Conservation (phyloP, 441 rosid genomes). For the Mallotus japonicus region DNA sequence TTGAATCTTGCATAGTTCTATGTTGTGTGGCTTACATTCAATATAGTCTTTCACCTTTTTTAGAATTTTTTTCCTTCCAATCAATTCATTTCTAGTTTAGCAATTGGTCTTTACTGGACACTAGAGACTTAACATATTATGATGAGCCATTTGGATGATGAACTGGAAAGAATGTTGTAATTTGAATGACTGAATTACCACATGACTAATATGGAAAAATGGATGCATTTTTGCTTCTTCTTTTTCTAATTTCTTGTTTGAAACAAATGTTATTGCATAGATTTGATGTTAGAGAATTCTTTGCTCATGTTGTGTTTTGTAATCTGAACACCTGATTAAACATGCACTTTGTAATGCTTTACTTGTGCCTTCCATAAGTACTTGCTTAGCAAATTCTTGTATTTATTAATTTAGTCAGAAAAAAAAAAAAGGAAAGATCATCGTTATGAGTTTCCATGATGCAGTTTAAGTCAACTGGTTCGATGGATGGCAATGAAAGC, state of each 20-base stretch:
- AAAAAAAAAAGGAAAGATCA: not conserved
- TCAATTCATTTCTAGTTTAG: not conserved
- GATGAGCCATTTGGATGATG: not conserved
- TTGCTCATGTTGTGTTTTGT: not conserved
- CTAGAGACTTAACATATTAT: not conserved
- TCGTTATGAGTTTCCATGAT: constrained; percentile 20
- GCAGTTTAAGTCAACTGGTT: constrained; percentile 85
- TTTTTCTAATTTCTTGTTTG: not conserved
- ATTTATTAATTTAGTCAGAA: too few species aligned
- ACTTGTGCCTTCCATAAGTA: not conserved
- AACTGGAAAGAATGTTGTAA: not conserved
- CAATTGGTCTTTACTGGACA: not conserved
- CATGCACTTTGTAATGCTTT: not conserved
- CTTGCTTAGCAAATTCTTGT: too few species aligned
- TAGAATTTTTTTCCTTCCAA: not conserved
- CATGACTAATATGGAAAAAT: not conserved
- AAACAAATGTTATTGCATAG: not conserved
- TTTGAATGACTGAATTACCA: not conserved
- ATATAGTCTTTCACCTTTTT: not conserved
- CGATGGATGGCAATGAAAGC: constrained; percentile 93
- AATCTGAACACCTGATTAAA: not conserved
- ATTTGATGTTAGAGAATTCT: not conserved
- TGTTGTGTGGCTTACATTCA: not conserved
- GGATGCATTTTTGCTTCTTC: not conserved
- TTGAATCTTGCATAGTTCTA: not conserved